Conservation (phyloP, 2,329 filamentous ascomycete genomes). For the Arthrocladium fulminans region DNA sequence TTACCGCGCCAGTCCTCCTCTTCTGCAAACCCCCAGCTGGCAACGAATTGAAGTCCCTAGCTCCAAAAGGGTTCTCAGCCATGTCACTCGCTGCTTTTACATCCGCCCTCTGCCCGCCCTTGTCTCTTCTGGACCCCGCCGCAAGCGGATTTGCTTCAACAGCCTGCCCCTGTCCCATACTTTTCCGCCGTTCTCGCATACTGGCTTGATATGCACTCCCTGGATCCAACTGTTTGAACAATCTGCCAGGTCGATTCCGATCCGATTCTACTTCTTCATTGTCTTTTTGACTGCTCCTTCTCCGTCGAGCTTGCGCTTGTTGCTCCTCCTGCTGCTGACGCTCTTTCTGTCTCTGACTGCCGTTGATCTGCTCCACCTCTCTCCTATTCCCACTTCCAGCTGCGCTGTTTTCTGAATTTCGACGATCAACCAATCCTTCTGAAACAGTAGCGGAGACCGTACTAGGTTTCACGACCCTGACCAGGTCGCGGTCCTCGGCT, state of each 20-base stretch:
- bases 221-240: conserved; percentile 2
- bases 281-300: not conserved
- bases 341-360: not conserved
- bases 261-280: not conserved
- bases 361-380: conserved; percentile 1
- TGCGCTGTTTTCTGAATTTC: not conserved
- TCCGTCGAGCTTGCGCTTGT: conserved; percentile 3
- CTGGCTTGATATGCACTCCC: not conserved
- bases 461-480: not conserved
- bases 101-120: no score
- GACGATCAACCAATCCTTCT: not conserved
- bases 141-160: not conserved
- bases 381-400: not conserved
- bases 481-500: conserved; percentile 22
- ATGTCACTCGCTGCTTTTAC: no score
- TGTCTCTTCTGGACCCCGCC: not conserved
- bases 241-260: conserved; percentile 1
- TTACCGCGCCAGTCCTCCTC: not conserved
- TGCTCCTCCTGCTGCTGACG: not conserved
- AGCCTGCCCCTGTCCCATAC: not conserved
- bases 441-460: not conserved
- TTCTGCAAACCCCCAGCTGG: conserved; percentile 1
- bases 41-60: conserved; percentile 7
- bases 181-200: not conserved
- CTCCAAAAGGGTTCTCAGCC: conserved; percentile 6